Conservation (phyloP, 2,329 filamentous ascomycete species). For the Chrysoporthe cubensis region DNA sequence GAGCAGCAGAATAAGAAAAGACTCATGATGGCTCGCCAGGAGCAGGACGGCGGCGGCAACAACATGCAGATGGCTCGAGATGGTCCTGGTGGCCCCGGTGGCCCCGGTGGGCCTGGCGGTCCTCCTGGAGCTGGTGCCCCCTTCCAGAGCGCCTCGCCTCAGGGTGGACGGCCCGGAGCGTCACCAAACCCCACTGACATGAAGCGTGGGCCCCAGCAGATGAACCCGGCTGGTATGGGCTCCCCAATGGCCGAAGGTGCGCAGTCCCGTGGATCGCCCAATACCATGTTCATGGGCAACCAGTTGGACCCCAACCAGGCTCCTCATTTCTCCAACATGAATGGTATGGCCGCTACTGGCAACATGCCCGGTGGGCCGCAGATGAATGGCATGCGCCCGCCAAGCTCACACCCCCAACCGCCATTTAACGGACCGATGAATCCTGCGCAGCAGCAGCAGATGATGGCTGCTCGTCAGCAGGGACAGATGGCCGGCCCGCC, state of each 20-base stretch:
- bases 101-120: constrained; percentile 52
- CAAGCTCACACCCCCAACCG: constrained; percentile 65
- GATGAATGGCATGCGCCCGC: constrained; percentile 71
- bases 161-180: constrained; percentile 68
- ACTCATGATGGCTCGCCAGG: constrained; percentile 78
- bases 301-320: constrained; percentile 66
- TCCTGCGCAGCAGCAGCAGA: constrained; percentile 62
- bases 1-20: constrained; percentile 89
- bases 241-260: constrained; percentile 72
- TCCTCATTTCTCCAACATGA: constrained; percentile 57
- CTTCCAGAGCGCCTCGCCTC: constrained; percentile 73
- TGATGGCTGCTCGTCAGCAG: constrained; percentile 59
- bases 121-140: constrained; percentile 42
- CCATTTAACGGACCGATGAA: constrained; percentile 63
- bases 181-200: constrained; percentile 80
- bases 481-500: constrained; percentile 39
- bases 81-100: constrained; percentile 55
- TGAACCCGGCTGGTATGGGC: constrained; percentile 69
- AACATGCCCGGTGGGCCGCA: constrained; percentile 58
- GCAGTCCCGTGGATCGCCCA: constrained; percentile 69
- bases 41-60: constrained; percentile 70
- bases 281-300: constrained; percentile 63
- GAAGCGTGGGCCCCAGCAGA: constrained; percentile 76
- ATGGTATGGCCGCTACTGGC: constrained; percentile 48
- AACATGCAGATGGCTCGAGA: constrained; percentile 56